Evolutionary conservation across 257 asterid genomes (phyloP), one percentile per base, ranked within the genome.

Genomic region (Nicotiana tomentosiformis): DNA sequence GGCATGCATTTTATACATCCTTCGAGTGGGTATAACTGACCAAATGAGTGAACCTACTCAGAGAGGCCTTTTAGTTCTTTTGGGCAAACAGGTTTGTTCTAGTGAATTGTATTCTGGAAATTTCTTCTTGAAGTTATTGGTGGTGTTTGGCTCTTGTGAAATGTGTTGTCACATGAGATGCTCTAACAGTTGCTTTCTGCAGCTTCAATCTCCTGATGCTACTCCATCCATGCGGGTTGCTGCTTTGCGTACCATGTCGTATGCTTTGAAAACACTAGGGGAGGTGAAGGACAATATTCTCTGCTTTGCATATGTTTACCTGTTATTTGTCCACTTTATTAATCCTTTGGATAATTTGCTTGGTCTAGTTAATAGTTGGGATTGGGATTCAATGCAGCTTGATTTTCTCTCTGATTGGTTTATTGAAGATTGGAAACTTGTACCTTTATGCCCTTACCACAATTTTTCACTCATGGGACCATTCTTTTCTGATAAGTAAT

Each of bases 21-120:
- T 96, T 84, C 93, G 98, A 81, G 97, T 96, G 32, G 99, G 99
- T 83, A 81, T 96, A 84, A 93, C 96, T 76, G 99, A 96, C 89
- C 98, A 93, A 88, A 93, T 96, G 99, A 91, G 93, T 35, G 99
- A 96, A 84, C 94, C 99, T 77, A 92, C 97, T 84, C 99, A 96
- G 90, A 91, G 98, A 86, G 90, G 93, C 90, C 92, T 94, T 86
- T 92, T 91, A 77, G 96, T 92, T 89, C 90, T 91, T 86, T 91
- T 96, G 78, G 93, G 96, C 83, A 90, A 93, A 83, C 98, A 96
- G 99, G 99, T 96, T 81, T 84, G 88, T 88, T 81, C 81, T 81
- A 84, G 43, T 81, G 78, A 81, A 86, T 86, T 86, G 83, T 84
- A 77, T 57, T 67, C 56, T 82, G 62, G 29, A 51, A 46, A 7